Base-by-base conservation (phyloP, 2,329 filamentous ascomycete genomes). In the Aurifilum marmelostoma region DNA sequence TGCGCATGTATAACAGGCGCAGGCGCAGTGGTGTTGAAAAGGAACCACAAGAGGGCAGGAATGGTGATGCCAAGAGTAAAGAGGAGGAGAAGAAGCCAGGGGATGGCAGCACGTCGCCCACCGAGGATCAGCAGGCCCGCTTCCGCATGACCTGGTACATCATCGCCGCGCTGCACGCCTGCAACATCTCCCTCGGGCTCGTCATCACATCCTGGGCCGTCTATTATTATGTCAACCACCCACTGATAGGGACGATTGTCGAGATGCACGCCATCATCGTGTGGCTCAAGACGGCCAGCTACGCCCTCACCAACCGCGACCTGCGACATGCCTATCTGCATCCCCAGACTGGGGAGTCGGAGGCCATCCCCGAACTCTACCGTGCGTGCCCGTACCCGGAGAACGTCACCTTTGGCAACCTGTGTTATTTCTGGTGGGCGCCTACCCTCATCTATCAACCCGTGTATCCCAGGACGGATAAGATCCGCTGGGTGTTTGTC, bases 381-480 rank as follows among this genome's bases (percentile, higher is more conserved):
- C 83, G 86, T 16, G 77, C 88, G 66, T 97, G 94, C 75, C 92
- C 95, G 0, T 99, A 99, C 77, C 96, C 96, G 0, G 81, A 88
- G 62, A 99, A 98, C 79, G 92, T 99, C 79, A 97, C 94, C 3
- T 85, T 97, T 73, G 81, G 85, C 64, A 99, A 98, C 77, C 83
- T 99, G 34, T 88, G 88, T 69, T 99, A 98, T 81, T 99, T 99
- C 79, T 98, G 96, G 95, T 95, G 94, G 90, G 96, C 95, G 0
- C 96, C 96, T 0, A 99, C 96, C 0, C 85, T 99, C 65, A 91
- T 98, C 59, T 99, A 99, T 79, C 96, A 99, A 82, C 96, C 96
- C 1, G 93, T 96, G 18, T 99, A 99, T 78, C 96, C 96, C 27
- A 91, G 94, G 58, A 94, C 92, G 7, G 83, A 88, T 11, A 87